phyloP scores from a whole-genome alignment of 1,139 yeast species.

The Scheffersomyces illinoinensis region DNA sequence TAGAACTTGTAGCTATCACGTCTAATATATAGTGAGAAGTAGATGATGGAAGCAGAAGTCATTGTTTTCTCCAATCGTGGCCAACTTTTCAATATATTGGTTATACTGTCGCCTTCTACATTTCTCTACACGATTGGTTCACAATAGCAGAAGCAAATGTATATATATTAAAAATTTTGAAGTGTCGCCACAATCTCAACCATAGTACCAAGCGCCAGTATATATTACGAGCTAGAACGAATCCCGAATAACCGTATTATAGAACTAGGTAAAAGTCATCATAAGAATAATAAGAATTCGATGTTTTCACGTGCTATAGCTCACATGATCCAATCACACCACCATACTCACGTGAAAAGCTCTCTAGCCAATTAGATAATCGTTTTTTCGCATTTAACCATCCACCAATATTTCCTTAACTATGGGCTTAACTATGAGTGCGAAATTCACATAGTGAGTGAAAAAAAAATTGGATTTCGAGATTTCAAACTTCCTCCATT shows the following conservation, averaged over 20 bases:
- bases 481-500: slow-evolving; percentile 2
- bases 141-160: no score
- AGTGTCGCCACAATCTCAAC: no score
- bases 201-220: no score
- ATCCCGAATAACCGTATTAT: not conserved
- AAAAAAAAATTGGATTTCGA: slow-evolving; percentile 6
- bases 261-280: not conserved
- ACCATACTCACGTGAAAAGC: not conserved
- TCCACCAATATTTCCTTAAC: not conserved
- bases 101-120: no score
- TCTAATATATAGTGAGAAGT: no score
- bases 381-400: slow-evolving; percentile 24
- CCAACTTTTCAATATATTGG: no score
- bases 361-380: slow-evolving; percentile 24
- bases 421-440: slow-evolving; percentile 1
- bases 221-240: not conserved
- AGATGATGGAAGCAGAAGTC: not conserved
- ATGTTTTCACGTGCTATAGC: not conserved
- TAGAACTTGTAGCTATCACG: not conserved
- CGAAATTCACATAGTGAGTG: slow-evolving; percentile 9
- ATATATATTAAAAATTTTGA: no score
- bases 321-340: not conserved
- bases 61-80: no score
- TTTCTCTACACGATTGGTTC: no score
- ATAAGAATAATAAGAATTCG: not conserved